phyloP scores from a whole-genome alignment of 1,139 yeast species.

The Magnusiomyces starmeri region DNA sequence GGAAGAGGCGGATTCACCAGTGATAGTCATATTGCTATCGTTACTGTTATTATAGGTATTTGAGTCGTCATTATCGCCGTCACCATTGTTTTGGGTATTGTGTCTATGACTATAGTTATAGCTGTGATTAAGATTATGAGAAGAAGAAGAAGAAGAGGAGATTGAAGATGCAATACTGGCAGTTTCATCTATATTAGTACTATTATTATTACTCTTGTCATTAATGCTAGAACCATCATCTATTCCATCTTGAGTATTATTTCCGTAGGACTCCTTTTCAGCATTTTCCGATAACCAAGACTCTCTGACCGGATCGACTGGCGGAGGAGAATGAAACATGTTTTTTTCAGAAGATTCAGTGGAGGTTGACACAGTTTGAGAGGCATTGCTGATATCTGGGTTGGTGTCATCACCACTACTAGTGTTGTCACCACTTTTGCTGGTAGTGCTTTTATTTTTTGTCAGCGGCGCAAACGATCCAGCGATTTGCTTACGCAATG shows the following conservation, averaged over 20 bases:
- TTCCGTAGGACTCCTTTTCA: slow-evolving; percentile 24
- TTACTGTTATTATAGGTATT: too few relatives aligned
- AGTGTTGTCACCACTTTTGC: too few relatives aligned
- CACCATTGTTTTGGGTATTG: too few relatives aligned
- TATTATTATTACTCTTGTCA: neutral
- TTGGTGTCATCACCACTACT: too few relatives aligned
- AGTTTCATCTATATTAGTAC: neutral
- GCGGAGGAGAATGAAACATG: slow-evolving; percentile 24
- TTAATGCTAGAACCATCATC: neutral
- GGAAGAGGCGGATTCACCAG: neutral
- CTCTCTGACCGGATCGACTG: slow-evolving; percentile 19
- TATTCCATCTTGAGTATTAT: neutral
- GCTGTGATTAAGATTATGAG: too few relatives aligned
- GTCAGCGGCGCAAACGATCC: too few relatives aligned
- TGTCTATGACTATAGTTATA: too few relatives aligned
- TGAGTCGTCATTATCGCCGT: too few relatives aligned
- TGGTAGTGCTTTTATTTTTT: too few relatives aligned
- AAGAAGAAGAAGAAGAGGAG: slow-evolving; percentile 15
- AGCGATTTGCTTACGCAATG: too few relatives aligned
- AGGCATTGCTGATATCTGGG: too few relatives aligned
- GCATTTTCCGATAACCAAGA: slow-evolving; percentile 22
- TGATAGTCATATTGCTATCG: neutral
- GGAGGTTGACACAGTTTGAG: too few relatives aligned
- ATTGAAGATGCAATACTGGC: neutral
- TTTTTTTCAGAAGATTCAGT: neutral